Base-by-base conservation (phyloP, 495 filamentous ascomycete species). In the Talaromyces thailandensis region DNA sequence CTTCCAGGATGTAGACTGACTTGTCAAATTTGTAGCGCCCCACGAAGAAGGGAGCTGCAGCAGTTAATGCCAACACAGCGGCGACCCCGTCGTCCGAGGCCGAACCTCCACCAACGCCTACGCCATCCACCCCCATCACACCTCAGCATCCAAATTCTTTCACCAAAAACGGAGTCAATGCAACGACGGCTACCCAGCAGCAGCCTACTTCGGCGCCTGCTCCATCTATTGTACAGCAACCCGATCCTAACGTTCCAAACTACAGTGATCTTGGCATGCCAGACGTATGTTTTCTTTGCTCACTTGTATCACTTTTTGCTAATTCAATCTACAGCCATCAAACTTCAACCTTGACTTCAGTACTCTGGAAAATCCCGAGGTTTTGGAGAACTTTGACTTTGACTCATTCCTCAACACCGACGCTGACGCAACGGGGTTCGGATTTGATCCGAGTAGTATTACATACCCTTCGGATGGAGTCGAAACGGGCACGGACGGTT, bases 331-430 rank as follows among this genome's bases (percentile, higher is more conserved):
- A 23, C 56, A 76, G 73, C 18, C 68, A 52, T 70, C 62, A 58
- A 61, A 70, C 48, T 79, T 81, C 71, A 82, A 73, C 50, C 79
- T 89, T 69, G 85, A 87, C 60, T 90, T 91, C 68, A 80, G 79
- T 66, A 68, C 72, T 51, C 73, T 89, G 67, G 80, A 84, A 60
- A 83, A 80, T 29, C 76, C 76, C 52, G 82, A 93, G 70, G 87
- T 95, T n/a, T 77, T 98, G 56, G 88, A 91, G 69, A 89, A 90
- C 67, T 98, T 98, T 66, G 93, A 98, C 73, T 98, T 98, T 71
- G 93, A 98, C 73, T 91, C 90, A 0, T 98, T 97, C 83, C 77
- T 98, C 57, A 86, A 86, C 64, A 85, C 82, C 9, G 83, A 86
- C 63, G 80, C 81, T 61, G 76, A 76, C 25, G 73, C 70, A 14